These are phyloP conservation scores for Lindgomyces ingoldianus DNA, from an alignment of 495 filamentous ascomycete genomes.

Conservation along the genomic window DNA sequence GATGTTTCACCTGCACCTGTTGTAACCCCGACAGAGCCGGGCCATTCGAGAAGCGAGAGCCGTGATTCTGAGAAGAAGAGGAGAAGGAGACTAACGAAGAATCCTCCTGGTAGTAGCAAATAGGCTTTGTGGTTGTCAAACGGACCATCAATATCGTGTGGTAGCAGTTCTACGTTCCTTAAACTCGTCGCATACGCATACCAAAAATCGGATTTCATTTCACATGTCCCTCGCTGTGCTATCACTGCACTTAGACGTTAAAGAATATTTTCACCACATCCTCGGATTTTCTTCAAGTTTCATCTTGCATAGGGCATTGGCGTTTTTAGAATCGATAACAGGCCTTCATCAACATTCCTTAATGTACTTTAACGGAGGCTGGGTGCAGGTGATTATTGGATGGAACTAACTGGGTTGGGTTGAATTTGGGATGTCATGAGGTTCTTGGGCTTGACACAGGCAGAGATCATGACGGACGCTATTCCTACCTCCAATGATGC, in stretches of 20 bases:
- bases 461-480: background rate
- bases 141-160: no score
- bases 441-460: background rate
- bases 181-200: background rate
- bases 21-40: background rate
- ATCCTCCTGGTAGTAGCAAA: slow-evolving; percentile 18
- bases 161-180: background rate
- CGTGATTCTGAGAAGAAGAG: slow-evolving; percentile 31
- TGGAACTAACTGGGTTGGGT: no score
- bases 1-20: slow-evolving; percentile 28
- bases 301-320: background rate
- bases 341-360: no score
- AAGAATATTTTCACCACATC: background rate
- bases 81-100: slow-evolving; percentile 31
- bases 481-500: background rate
- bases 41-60: slow-evolving; percentile 21
- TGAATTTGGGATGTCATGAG: background rate
- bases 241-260: background rate
- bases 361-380: no score
- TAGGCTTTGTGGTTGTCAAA: no score
- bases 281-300: background rate
- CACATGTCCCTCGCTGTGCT: background rate
- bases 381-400: no score
- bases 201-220: background rate
- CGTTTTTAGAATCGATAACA: background rate